Conservation (phyloP, 768 basidiomycete species). For the Pleurotus sapidus region DNA sequence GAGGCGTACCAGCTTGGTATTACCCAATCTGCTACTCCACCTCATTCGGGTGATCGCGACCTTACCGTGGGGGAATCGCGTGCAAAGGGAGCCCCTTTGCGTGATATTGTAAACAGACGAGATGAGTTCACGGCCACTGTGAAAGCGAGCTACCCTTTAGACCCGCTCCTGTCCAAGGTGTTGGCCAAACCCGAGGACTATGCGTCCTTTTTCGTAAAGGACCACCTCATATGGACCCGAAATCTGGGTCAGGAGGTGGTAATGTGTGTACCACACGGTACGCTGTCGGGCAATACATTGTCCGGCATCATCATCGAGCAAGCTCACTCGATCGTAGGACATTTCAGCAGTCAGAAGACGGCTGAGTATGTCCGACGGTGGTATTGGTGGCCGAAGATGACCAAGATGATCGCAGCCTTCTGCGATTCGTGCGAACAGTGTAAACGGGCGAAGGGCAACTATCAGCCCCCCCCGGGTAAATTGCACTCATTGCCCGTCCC, state of each 20-base stretch:
- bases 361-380: conserved; percentile 17
- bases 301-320: neutral
- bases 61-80: no score
- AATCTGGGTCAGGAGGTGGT: neutral
- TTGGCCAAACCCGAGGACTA: neutral
- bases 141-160: no score
- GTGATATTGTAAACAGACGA: no score
- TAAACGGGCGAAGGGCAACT: conserved; percentile 16
- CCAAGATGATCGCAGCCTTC: conserved; percentile 17
- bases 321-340: conserved; percentile 5
- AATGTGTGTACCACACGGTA: neutral
- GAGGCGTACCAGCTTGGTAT: no score
- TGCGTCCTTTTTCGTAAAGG: neutral
- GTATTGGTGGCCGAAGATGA: conserved; percentile 26
- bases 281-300: neutral
- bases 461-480: conserved; percentile 20
- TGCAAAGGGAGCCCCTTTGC: no score
- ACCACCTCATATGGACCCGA: neutral
- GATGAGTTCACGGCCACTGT: no score
- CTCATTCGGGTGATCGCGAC: no score
- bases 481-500: conserved; percentile 27
- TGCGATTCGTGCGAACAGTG: conserved; percentile 22
- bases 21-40: no score
- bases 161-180: neutral
- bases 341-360: neutral